Evolutionary conservation across 352 stramenopile genomes (phyloP).

Genomic region (Bremia lactucae): DNA sequence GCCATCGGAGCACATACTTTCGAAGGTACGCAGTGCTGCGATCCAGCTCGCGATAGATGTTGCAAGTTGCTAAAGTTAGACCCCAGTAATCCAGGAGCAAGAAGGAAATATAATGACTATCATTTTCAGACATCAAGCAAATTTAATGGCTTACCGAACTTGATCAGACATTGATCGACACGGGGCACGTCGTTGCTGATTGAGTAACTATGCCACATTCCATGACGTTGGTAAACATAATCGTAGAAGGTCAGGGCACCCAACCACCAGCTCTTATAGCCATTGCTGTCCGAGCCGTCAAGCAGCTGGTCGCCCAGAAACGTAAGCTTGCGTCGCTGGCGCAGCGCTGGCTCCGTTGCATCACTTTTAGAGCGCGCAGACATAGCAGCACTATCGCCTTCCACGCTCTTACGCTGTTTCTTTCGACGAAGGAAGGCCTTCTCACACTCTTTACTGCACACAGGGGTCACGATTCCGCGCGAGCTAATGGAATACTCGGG

Average conservation of each 20-base stretch:
- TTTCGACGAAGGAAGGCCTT: slow-evolving; percentile 31
- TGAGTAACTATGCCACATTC: slow-evolving; percentile 81
- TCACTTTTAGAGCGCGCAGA: slow-evolving; percentile 31
- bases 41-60: slow-evolving; percentile 78
- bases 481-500: slow-evolving; percentile 62
- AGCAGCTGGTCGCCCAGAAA: slow-evolving; percentile 70
- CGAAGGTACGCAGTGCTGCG: slow-evolving; percentile 71
- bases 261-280: slow-evolving; percentile 84
- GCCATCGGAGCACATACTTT: slow-evolving; percentile 72
- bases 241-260: slow-evolving; percentile 75
- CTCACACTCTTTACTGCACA: slow-evolving; percentile 67
- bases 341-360: slow-evolving; percentile 25
- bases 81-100: slow-evolving; percentile 1
- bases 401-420: slow-evolving; percentile 23
- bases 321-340: slow-evolving; percentile 46
- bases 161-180: slow-evolving; percentile 58
- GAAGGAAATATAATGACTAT: not conserved
- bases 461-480: slow-evolving; percentile 34
- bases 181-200: slow-evolving; percentile 59
- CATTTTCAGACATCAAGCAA: too few species aligned
- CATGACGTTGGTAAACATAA: slow-evolving; percentile 77
- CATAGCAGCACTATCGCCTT: not conserved
- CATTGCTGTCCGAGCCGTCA: slow-evolving; percentile 50
- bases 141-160: slow-evolving; percentile 43
- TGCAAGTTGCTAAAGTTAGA: slow-evolving; percentile 45